Evolutionary conservation across 352 stramenopile genomes (phyloP).

Genomic region (Globisporangium takayamanum): DNA sequence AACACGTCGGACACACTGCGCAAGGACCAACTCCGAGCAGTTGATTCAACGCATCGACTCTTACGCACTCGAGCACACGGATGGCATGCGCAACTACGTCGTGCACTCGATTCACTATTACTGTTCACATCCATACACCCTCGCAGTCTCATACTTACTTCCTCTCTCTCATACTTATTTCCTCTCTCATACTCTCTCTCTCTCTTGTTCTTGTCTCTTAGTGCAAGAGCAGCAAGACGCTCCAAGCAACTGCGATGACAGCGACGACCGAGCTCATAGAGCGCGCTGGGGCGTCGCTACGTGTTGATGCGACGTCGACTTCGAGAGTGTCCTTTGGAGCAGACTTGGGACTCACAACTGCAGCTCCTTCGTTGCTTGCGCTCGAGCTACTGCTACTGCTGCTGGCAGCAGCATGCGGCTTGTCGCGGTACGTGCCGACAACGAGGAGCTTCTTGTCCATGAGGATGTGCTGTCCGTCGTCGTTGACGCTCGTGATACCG

Average conservation of each 20-base stretch:
- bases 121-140: no score
- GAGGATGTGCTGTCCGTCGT: conserved; percentile 12
- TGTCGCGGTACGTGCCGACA: conserved; percentile 12
- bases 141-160: no score
- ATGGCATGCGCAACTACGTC: not conserved
- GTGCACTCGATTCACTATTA: no score
- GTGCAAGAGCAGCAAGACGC: not conserved
- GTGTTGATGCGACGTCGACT: not conserved
- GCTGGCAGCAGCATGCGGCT: not conserved
- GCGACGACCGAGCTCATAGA: not conserved
- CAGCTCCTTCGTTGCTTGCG: not conserved
- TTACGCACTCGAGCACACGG: not conserved
- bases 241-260: not conserved
- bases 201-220: not conserved
- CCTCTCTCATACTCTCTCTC: no score
- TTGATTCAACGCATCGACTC: not conserved
- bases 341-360: not conserved
- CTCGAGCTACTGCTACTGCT: not conserved
- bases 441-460: conserved; percentile 13
- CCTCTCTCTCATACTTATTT: no score
- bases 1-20: no score
- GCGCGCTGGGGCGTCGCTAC: not conserved
- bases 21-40: not conserved
- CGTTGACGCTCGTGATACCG: not conserved
- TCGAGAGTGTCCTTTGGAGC: not conserved